Percentiles rank a stretch among this genome's conserved stretches.
Conservation (phyloP, 306 rosid species). For the Sicyos edulis region DNA sequence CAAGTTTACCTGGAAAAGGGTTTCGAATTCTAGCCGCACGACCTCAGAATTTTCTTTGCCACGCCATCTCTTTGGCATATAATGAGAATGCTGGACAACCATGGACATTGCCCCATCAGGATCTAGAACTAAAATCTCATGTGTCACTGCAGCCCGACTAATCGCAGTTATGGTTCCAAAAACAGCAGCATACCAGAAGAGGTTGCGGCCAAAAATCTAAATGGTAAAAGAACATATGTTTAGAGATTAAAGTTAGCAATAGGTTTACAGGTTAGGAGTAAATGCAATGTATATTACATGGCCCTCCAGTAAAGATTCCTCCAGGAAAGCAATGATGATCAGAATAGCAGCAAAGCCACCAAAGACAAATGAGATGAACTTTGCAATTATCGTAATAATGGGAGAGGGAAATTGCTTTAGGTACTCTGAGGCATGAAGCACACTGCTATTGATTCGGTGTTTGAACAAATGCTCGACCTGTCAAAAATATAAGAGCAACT, state of each 20-base stretch:
- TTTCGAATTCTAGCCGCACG: no score
- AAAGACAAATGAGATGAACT: constrained; percentile 79
- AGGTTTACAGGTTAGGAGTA: neutral
- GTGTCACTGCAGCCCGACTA: constrained; percentile 76
- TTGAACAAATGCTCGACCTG: constrained; percentile 95
- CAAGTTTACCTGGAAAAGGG: no score
- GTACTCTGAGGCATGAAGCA: constrained; percentile 69
- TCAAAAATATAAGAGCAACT: constrained; percentile 15
- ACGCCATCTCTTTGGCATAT: no score
- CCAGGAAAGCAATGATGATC: constrained; percentile 80
- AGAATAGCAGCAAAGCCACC: constrained; percentile 95
- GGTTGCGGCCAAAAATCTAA: constrained; percentile 88
- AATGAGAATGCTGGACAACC: no score
- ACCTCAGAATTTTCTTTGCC: no score
- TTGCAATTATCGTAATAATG: constrained; percentile 66
- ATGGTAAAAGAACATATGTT: constrained; percentile 5
- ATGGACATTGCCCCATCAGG: no score
- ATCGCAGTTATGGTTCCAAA: constrained; percentile 84
- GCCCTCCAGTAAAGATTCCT: constrained; percentile 92
- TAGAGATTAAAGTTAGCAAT: neutral
- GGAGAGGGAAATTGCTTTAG: constrained; percentile 94
- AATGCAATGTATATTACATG: constrained; percentile 49
- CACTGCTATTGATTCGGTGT: constrained; percentile 79
- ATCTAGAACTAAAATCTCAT: no score
- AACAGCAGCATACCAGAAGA: constrained; percentile 92